phyloP scores from a whole-genome alignment of 306 rosid genomes.

The Medicago lupulina region DNA sequence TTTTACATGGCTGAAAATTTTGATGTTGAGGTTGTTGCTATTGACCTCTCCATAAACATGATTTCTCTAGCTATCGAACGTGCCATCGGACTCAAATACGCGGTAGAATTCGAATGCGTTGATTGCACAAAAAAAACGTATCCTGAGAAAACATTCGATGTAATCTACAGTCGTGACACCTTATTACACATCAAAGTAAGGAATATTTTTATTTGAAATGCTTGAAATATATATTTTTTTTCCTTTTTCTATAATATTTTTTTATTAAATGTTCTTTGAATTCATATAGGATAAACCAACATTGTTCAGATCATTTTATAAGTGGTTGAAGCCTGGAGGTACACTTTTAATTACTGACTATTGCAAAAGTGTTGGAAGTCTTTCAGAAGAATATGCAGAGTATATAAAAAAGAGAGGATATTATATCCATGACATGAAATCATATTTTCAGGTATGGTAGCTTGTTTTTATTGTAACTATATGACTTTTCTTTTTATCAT shows the following conservation, averaged over 20 bases:
- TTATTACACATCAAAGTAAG: constrained; percentile 91
- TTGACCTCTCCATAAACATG: constrained; percentile 94
- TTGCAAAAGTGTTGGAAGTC: constrained; percentile 67
- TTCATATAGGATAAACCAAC: constrained; percentile 73
- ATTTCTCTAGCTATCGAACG: constrained; percentile 88
- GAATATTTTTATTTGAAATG: neutral
- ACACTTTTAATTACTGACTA: constrained; percentile 88
- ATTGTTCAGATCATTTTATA: constrained; percentile 70
- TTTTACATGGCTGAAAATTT: constrained; percentile 89
- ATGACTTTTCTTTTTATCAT: too few relatives aligned
- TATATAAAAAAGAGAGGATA: constrained; percentile 86
- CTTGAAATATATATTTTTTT: neutral
- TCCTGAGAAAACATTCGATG: constrained; percentile 76
- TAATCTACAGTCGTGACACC: constrained; percentile 85
- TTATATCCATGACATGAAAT: constrained; percentile 69
- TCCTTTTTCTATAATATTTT: neutral
- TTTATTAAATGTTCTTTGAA: constrained; percentile 20
- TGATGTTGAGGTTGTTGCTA: constrained; percentile 87
- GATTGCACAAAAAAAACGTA: constrained; percentile 82
- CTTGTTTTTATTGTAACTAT: too few relatives aligned
- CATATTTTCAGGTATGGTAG: constrained; percentile 67
- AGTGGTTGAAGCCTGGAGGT: constrained; percentile 96
- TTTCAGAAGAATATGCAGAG: constrained; percentile 62
- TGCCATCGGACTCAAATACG: constrained; percentile 76
- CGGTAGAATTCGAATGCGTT: constrained; percentile 84